Percentiles rank a stretch among this genome's conserved stretches.
Conservation (phyloP, 208 protist species). For the Acanthamoeba culbertsoni region DNA sequence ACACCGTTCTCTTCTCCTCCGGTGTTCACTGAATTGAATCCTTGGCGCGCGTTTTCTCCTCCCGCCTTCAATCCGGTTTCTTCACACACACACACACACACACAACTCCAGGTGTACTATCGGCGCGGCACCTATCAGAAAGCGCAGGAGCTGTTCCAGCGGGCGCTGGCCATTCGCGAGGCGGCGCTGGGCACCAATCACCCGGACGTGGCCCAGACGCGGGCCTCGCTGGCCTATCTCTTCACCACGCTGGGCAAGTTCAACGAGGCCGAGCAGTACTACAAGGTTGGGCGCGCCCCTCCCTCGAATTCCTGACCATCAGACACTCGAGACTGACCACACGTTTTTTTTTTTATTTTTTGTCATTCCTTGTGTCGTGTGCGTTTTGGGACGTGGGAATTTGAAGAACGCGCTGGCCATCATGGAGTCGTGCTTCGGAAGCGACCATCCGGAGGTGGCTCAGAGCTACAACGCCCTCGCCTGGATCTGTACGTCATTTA, state of each 20-base stretch:
- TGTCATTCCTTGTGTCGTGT: not conserved
- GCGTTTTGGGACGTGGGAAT: not conserved
- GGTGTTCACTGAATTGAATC: too few relatives aligned
- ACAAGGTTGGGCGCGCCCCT: constrained; percentile 26
- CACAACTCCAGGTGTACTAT: constrained; percentile 28
- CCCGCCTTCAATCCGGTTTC: too few relatives aligned
- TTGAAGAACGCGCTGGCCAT: constrained; percentile 28
- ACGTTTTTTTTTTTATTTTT: not conserved
- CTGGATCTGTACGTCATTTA: constrained; percentile 62
- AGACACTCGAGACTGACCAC: not conserved
- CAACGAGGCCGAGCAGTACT: constrained; percentile 46
- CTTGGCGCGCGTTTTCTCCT: too few relatives aligned
- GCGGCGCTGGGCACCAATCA: constrained; percentile 39
- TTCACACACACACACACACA: not conserved
- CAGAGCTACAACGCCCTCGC: constrained; percentile 58
- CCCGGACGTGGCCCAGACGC: constrained; percentile 37
- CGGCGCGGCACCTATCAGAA: not conserved
- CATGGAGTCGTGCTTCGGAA: constrained; percentile 49
- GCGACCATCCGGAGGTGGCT: constrained; percentile 52
- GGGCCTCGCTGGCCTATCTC: constrained; percentile 52
- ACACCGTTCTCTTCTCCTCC: not conserved
- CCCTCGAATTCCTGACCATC: too few relatives aligned
- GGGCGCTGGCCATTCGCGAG: constrained; percentile 28
- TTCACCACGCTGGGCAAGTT: constrained; percentile 59
- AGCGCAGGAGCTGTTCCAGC: constrained; percentile 27